A percentile compares a stretch with the other conserved stretches of the same genome.
Evolutionary conservation across 1,284 basidiomycete species (phyloP).

Genomic region (Ustilago tritici): DNA sequence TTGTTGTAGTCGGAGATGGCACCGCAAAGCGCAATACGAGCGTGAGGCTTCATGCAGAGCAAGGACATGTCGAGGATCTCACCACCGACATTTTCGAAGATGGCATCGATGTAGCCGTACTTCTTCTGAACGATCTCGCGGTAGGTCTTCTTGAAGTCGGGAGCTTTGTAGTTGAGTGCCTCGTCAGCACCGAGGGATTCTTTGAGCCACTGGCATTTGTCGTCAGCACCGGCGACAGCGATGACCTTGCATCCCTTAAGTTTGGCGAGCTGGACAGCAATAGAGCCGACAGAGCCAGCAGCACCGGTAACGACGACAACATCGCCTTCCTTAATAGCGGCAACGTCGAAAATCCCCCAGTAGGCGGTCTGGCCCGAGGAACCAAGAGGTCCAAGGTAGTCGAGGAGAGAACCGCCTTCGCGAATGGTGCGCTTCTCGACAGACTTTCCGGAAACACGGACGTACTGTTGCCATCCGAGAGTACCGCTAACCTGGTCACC

Average conservation of each 20-base stretch:
- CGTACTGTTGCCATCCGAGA: conserved; percentile 58
- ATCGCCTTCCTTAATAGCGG: conserved; percentile 53
- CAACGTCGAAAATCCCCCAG: conserved; percentile 62
- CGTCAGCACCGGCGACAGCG: conserved; percentile 81
- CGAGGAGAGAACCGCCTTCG: conserved; percentile 48
- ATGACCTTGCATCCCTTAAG: conserved; percentile 77
- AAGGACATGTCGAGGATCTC: conserved; percentile 52
- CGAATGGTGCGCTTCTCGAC: conserved; percentile 44
- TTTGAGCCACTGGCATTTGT: conserved; percentile 86
- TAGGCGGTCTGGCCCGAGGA: conserved; percentile 70
- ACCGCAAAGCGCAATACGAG: conserved; percentile 81
- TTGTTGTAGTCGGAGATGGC: conserved; percentile 75
- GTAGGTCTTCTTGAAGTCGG: conserved; percentile 76
- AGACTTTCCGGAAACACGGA: conserved; percentile 39
- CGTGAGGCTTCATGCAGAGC: conserved; percentile 78
- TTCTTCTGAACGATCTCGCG: conserved; percentile 73
- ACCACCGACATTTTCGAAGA: conserved; percentile 61
- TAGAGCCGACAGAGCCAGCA: conserved; percentile 63
- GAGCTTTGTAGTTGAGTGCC: conserved; percentile 86
- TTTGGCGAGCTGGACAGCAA: conserved; percentile 74
- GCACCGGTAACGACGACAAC: conserved; percentile 63
- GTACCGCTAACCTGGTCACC: conserved; percentile 58
- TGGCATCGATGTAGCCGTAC: conserved; percentile 55
- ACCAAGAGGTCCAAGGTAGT: conserved; percentile 69
- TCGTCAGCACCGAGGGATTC: conserved; percentile 83